Evolutionary conservation across 176 grass and related monocot genomes (phyloP).

Genomic region (Dactylis glomerata): DNA sequence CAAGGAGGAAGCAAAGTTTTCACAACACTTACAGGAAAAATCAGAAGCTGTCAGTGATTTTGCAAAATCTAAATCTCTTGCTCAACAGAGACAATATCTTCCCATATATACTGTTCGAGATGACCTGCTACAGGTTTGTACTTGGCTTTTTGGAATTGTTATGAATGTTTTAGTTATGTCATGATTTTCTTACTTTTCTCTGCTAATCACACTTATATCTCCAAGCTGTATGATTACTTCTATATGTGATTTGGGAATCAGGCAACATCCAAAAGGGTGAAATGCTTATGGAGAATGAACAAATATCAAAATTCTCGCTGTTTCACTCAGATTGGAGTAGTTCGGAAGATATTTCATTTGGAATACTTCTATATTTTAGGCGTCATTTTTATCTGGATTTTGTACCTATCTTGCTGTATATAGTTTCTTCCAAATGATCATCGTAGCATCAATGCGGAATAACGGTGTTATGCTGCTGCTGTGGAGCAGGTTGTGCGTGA

Average conservation of each 20-base stretch:
- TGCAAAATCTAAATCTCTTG: conserved; percentile 90
- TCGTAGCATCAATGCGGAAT: neutral
- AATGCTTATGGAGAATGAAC: neutral
- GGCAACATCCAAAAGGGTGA: neutral
- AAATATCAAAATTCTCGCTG: neutral
- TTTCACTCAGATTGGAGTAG: neutral
- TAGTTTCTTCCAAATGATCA: conserved; percentile 19
- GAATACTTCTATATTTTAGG: conserved; percentile 10
- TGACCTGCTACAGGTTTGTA: conserved; percentile 83
- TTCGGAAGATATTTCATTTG: neutral
- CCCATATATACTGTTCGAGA: conserved; percentile 95
- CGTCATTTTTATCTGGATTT: neutral
- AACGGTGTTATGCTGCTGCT: conserved; percentile 11
- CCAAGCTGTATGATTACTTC: conserved; percentile 10
- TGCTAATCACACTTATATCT: conserved; percentile 17
- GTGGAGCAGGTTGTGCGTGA: conserved; percentile 81
- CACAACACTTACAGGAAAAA: conserved; percentile 86
- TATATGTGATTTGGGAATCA: neutral
- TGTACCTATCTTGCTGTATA: conserved; percentile 9
- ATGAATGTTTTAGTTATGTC: neutral
- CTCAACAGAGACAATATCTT: conserved; percentile 97
- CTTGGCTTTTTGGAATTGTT: conserved; percentile 6
- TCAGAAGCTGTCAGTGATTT: conserved; percentile 97
- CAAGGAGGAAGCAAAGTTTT: conserved; percentile 95
- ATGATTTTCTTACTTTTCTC: neutral